These are phyloP conservation scores for Apiotrichum veenhuisii DNA, from an alignment of 1,284 basidiomycete genomes.

Conservation along the genomic window DNA sequence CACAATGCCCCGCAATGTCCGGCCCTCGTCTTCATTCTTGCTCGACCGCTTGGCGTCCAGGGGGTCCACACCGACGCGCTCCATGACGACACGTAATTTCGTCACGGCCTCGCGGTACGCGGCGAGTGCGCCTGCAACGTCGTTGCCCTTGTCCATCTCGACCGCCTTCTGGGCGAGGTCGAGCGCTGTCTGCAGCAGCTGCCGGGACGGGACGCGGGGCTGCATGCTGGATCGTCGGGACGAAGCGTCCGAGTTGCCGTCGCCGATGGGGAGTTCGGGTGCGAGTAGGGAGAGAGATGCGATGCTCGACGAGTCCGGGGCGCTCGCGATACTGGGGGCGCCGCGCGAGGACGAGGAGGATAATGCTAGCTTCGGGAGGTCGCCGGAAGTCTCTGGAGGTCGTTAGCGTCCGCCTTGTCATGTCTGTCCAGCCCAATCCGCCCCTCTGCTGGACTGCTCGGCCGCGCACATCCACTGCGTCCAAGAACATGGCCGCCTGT, in stretches of 20 bases:
- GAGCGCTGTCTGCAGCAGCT: slow-evolving; percentile 47
- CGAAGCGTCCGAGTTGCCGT: slow-evolving; percentile 11
- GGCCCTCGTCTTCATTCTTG: slow-evolving; percentile 46
- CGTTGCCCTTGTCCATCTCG: slow-evolving; percentile 49
- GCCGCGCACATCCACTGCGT: background rate
- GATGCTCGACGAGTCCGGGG: background rate
- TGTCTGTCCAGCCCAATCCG: background rate
- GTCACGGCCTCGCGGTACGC: slow-evolving; percentile 48
- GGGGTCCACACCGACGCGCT: slow-evolving; percentile 42
- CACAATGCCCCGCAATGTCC: slow-evolving; percentile 49
- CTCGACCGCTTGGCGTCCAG: slow-evolving; percentile 18
- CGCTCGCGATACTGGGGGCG: background rate
- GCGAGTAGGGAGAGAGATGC: slow-evolving; percentile 19
- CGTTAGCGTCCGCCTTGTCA: background rate
- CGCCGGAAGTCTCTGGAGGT: background rate
- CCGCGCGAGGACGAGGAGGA: background rate
- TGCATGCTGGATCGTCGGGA: slow-evolving; percentile 16
- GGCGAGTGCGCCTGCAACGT: slow-evolving; percentile 44
- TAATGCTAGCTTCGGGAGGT: background rate
- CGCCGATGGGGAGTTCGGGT: slow-evolving; percentile 6
- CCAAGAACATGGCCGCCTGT: no score
- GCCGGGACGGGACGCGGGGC: slow-evolving; percentile 41
- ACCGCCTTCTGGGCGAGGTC: slow-evolving; percentile 50
- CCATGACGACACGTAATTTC: slow-evolving; percentile 48
- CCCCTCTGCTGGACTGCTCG: background rate